Conservation (phyloP, 2,329 filamentous ascomycete species). For the Hirsutella rhossiliensis region DNA sequence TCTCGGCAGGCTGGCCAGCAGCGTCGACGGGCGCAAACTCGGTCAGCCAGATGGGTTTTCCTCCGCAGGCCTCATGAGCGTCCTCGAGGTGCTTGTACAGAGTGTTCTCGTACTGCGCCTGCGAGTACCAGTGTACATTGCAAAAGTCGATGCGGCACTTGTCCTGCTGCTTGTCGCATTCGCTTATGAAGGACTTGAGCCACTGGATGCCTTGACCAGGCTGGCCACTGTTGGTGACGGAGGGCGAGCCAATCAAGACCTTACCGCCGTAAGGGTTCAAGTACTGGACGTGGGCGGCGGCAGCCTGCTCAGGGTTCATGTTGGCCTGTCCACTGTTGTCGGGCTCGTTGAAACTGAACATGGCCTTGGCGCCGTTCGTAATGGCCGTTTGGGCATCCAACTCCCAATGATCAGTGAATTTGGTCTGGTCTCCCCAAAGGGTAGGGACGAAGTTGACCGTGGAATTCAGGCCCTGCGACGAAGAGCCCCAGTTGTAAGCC, state of each 20-base stretch:
- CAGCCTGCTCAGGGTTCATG: slow-evolving; percentile 38
- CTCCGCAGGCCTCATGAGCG: slow-evolving; percentile 31
- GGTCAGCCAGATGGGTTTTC: slow-evolving; percentile 48
- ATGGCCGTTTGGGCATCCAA: slow-evolving; percentile 39
- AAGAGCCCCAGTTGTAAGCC: slow-evolving; percentile 58
- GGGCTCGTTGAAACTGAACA: slow-evolving; percentile 64
- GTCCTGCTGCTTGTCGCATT: slow-evolving; percentile 26
- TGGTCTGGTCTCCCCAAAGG: slow-evolving; percentile 42
- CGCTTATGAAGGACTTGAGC: slow-evolving; percentile 38
- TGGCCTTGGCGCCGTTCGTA: slow-evolving; percentile 36
- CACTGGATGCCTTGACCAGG: slow-evolving; percentile 41
- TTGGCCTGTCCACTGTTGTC: slow-evolving; percentile 50
- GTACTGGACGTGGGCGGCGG: slow-evolving; percentile 36
- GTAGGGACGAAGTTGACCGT: slow-evolving; percentile 52
- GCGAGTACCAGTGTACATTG: slow-evolving; percentile 52
- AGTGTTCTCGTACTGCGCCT: slow-evolving; percentile 28
- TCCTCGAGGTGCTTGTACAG: slow-evolving; percentile 43
- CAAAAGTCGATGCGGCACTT: slow-evolving; percentile 47
- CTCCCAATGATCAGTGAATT: slow-evolving; percentile 37
- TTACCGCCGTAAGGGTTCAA: slow-evolving; percentile 43
- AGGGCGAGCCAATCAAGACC: slow-evolving; percentile 43
- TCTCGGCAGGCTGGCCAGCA: slow-evolving; percentile 24
- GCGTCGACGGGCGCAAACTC: slow-evolving; percentile 47
- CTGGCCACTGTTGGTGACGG: slow-evolving; percentile 47
- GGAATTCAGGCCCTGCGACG: slow-evolving; percentile 26